phyloP scores from a whole-genome alignment of 306 rosid species.

The Geum urbanum region DNA sequence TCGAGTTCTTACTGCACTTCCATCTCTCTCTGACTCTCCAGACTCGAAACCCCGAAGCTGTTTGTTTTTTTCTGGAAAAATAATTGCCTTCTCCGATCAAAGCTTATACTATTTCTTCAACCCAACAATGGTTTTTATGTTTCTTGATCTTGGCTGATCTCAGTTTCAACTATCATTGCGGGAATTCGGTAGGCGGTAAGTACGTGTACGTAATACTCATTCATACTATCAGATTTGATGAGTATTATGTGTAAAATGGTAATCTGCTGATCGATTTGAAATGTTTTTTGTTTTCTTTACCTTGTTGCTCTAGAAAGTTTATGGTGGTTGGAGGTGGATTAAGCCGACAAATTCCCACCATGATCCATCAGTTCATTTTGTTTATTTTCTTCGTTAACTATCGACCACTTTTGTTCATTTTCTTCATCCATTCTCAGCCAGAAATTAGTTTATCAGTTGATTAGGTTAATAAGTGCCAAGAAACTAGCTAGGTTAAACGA shows the following conservation, averaged over 20 bases:
- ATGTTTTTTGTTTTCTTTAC: slow-evolving; percentile 2
- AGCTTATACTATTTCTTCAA: neutral
- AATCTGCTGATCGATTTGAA: neutral
- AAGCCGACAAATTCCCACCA: slow-evolving; percentile 30
- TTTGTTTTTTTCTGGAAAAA: neutral
- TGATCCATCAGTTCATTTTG: slow-evolving; percentile 24
- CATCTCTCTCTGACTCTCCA: too few species aligned
- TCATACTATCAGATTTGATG: neutral
- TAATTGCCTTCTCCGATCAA: neutral
- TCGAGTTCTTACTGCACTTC: neutral
- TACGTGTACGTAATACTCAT: neutral
- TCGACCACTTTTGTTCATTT: slow-evolving; percentile 10
- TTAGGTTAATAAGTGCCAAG: neutral
- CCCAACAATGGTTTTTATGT: slow-evolving; percentile 23
- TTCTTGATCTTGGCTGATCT: slow-evolving; percentile 32
- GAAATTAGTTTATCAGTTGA: neutral
- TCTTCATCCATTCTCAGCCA: neutral
- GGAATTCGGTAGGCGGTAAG: slow-evolving; percentile 21
- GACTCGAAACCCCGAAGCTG: too few species aligned
- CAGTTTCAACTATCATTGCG: slow-evolving; percentile 5
- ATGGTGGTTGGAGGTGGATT: slow-evolving; percentile 16
- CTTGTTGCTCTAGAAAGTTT: slow-evolving; percentile 20
- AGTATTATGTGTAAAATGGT: neutral
- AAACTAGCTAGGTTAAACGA: neutral
- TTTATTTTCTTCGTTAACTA: slow-evolving; percentile 1